Conservation (phyloP, 2,329 filamentous ascomycete genomes). For the Aspergillus sp. region DNA sequence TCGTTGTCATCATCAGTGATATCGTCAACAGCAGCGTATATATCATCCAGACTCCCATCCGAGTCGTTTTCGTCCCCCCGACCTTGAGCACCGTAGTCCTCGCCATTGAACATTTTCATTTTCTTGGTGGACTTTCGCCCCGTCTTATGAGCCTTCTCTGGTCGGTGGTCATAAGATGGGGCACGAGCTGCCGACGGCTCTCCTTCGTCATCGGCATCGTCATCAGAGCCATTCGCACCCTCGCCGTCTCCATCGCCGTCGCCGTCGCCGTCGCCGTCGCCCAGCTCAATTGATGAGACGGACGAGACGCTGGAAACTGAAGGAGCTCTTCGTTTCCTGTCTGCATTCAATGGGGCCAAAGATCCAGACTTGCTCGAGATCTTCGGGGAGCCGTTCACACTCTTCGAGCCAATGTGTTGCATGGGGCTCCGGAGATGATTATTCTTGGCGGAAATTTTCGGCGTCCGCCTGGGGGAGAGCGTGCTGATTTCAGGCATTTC, state of each 20-base stretch:
- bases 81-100: slow-evolving; percentile 25
- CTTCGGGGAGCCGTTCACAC: slow-evolving; percentile 13
- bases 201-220: slow-evolving; percentile 35
- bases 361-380: slow-evolving; percentile 18
- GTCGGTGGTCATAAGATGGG: slow-evolving; percentile 33
- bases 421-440: slow-evolving; percentile 12
- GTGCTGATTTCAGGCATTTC: not conserved
- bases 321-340: slow-evolving; percentile 26
- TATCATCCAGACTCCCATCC: slow-evolving; percentile 50
- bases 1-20: slow-evolving; percentile 73
- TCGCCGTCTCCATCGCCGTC: too few species aligned
- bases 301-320: slow-evolving; percentile 31
- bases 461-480: slow-evolving; percentile 2
- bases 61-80: slow-evolving; percentile 24
- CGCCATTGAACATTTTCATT: slow-evolving; percentile 26
- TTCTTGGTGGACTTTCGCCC: slow-evolving; percentile 26
- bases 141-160: slow-evolving; percentile 29
- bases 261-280: slow-evolving; percentile 28
- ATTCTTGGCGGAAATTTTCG: slow-evolving; percentile 14
- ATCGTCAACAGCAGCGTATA: slow-evolving; percentile 68
- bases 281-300: slow-evolving; percentile 26
- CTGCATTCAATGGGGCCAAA: slow-evolving; percentile 12
- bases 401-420: slow-evolving; percentile 15
- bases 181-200: slow-evolving; percentile 31
- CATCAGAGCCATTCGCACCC: too few species aligned